Percentiles rank a stretch among this genome's conserved stretches.
phyloP scores from a whole-genome alignment of 1,139 yeast genomes.

The Maudiozyma humilis region DNA sequence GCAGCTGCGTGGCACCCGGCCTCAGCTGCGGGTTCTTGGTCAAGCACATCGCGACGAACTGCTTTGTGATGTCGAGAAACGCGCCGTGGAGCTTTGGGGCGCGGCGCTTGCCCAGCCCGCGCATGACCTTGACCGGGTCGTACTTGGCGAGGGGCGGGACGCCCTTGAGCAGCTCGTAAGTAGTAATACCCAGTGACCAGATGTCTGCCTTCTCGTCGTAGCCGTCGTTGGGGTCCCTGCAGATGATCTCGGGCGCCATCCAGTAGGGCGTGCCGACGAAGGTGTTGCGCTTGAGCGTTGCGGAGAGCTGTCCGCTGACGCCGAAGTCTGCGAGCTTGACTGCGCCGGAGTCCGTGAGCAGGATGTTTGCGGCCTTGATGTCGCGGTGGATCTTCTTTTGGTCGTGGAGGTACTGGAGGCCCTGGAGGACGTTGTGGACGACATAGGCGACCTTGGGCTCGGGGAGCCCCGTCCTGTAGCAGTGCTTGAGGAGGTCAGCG shows the following conservation, averaged over 20 bases:
- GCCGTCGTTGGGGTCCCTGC: conserved; percentile 35
- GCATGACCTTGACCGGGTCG: conserved; percentile 69
- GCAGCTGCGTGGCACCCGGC: conserved; percentile 40
- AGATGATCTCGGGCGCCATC: conserved; percentile 82
- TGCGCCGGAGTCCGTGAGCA: conserved; percentile 52
- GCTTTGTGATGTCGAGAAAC: conserved; percentile 46
- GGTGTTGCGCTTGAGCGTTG: conserved; percentile 53
- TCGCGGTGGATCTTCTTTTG: conserved; percentile 76
- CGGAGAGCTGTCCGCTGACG: conserved; percentile 71
- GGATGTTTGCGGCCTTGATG: conserved; percentile 73
- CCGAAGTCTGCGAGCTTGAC: conserved; percentile 83
- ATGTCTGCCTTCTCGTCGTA: conserved; percentile 77
- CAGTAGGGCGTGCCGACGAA: conserved; percentile 88
- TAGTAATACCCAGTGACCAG: conserved; percentile 83
- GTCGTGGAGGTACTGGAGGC: conserved; percentile 63
- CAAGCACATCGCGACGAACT: conserved; percentile 53
- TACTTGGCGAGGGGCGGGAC: conserved; percentile 60
- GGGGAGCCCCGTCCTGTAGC: conserved; percentile 39
- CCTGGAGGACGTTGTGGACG: conserved; percentile 50
- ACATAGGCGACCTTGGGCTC: conserved; percentile 56
- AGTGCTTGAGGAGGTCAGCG: conserved; percentile 54
- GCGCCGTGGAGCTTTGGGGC: conserved; percentile 50
- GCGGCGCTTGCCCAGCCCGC: conserved; percentile 58
- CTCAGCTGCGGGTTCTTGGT: conserved; percentile 48
- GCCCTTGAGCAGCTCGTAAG: conserved; percentile 67